phyloP scores from a whole-genome alignment of 2,329 filamentous ascomycete genomes.

The Nigrograna mackinnonii region DNA sequence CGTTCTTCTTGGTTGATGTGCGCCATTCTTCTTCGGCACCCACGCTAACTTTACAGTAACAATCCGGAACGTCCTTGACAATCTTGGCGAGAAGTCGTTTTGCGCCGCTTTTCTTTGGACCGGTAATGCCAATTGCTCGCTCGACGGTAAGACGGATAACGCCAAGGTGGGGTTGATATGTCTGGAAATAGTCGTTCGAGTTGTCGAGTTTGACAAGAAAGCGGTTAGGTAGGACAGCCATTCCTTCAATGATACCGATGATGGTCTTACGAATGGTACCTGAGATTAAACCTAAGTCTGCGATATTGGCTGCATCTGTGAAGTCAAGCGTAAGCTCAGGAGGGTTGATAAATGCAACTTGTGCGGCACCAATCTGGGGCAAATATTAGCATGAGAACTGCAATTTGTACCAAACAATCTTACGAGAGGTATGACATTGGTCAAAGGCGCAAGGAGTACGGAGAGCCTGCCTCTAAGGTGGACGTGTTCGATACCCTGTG shows the following conservation, averaged over 20 bases:
- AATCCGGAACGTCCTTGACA: slow-evolving; percentile 52
- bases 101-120: slow-evolving; percentile 44
- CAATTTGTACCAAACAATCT: too few species aligned
- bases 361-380: slow-evolving; percentile 51
- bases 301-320: slow-evolving; percentile 51
- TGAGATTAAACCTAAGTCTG: slow-evolving; percentile 47
- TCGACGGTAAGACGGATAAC: slow-evolving; percentile 50
- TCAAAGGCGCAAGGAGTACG: slow-evolving; percentile 50
- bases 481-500: slow-evolving; percentile 50
- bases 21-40: slow-evolving; percentile 51
- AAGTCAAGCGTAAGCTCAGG: slow-evolving; percentile 52
- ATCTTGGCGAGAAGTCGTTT: slow-evolving; percentile 48
- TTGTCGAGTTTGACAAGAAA: slow-evolving; percentile 53
- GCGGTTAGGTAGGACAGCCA: slow-evolving; percentile 54
- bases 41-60: slow-evolving; percentile 49
- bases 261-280: slow-evolving; percentile 51
- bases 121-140: slow-evolving; percentile 42
- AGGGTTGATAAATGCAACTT: slow-evolving; percentile 55
- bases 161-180: slow-evolving; percentile 49
- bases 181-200: slow-evolving; percentile 53
- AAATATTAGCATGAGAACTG: too few species aligned
- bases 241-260: slow-evolving; percentile 47
- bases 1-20: slow-evolving; percentile 48
- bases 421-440: slow-evolving; percentile 52
- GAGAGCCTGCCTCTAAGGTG: slow-evolving; percentile 50